Percentiles rank a stretch among this genome's conserved stretches.
Evolutionary conservation across 1,284 basidiomycete species (phyloP).

Genomic region (Phellinidium pouzarii): DNA sequence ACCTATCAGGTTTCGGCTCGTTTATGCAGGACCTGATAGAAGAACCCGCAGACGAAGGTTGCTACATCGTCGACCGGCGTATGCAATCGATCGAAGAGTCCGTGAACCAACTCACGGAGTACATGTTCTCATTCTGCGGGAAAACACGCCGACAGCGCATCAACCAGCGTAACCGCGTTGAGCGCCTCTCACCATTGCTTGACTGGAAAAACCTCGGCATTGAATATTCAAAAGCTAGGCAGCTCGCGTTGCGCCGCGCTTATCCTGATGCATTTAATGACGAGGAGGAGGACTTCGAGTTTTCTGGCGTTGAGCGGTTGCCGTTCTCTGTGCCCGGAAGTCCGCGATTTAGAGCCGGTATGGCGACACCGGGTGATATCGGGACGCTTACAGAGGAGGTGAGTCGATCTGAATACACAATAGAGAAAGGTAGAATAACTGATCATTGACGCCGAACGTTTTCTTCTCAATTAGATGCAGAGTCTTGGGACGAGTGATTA

Average conservation of each 20-base stretch:
- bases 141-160: conserved; percentile 96
- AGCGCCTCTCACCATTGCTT: conserved; percentile 84
- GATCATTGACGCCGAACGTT: conserved; percentile 9
- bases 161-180: conserved; percentile 97
- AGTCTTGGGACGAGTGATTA: conserved; percentile 82
- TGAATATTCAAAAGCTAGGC: conserved; percentile 94
- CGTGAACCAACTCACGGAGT: conserved; percentile 67
- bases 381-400: conserved; percentile 88
- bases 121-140: conserved; percentile 74
- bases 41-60: conserved; percentile 77
- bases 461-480: conserved; percentile 62
- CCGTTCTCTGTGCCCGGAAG: conserved; percentile 83
- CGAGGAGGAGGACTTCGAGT: conserved; percentile 48
- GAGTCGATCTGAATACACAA: conserved; percentile 25
- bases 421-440: not conserved
- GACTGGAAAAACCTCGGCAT: conserved; percentile 99
- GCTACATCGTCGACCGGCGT: conserved; percentile 93
- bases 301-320: conserved; percentile 55
- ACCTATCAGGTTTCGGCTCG: conserved; percentile 95
- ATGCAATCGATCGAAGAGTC: conserved; percentile 89
- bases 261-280: conserved; percentile 92
- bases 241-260: conserved; percentile 86
- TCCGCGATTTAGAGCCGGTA: conserved; percentile 69
- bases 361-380: conserved; percentile 86
- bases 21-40: conserved; percentile 99